Conservation (phyloP, 179 eudicot genomes). For the Vitellaria paradoxa region DNA sequence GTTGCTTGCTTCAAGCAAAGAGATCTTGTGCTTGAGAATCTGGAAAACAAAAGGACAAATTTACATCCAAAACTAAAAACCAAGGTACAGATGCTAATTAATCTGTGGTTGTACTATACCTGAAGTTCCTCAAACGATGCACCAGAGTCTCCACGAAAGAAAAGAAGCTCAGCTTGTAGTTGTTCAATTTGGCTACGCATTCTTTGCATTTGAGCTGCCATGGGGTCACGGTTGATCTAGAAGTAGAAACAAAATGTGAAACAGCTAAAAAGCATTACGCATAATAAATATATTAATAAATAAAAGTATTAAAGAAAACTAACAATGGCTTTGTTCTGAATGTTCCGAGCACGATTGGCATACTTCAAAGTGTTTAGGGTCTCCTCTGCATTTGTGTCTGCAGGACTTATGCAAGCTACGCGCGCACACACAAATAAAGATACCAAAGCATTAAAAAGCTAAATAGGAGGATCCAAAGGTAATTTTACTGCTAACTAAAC, state of each 20-base stretch:
- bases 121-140: slow-evolving; percentile 82
- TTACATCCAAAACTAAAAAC: not conserved
- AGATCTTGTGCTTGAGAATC: slow-evolving; percentile 86
- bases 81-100: not conserved
- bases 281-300: not conserved
- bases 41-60: slow-evolving; percentile 19
- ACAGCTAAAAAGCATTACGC: not conserved
- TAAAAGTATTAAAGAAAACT: slow-evolving; percentile 20
- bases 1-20: slow-evolving; percentile 89
- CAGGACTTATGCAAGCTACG: slow-evolving; percentile 96
- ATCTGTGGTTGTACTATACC: slow-evolving; percentile 31
- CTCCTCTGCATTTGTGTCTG: slow-evolving; percentile 97
- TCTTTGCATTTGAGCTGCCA: slow-evolving; percentile 86
- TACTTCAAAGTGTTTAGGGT: slow-evolving; percentile 92
- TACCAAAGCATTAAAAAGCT: slow-evolving; percentile 5
- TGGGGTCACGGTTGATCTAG: slow-evolving; percentile 93
- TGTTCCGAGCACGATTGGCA: slow-evolving; percentile 99
- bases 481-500: not conserved
- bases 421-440: no score
- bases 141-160: slow-evolving; percentile 76
- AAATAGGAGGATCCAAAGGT: not conserved
- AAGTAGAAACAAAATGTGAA: slow-evolving; percentile 22
- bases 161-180: slow-evolving; percentile 83
- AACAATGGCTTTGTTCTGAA: slow-evolving; percentile 97
- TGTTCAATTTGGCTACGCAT: slow-evolving; percentile 95